These are phyloP conservation scores for Sonneratia caseolaris DNA, from an alignment of 345 rosid species.

Conservation along the genomic window DNA sequence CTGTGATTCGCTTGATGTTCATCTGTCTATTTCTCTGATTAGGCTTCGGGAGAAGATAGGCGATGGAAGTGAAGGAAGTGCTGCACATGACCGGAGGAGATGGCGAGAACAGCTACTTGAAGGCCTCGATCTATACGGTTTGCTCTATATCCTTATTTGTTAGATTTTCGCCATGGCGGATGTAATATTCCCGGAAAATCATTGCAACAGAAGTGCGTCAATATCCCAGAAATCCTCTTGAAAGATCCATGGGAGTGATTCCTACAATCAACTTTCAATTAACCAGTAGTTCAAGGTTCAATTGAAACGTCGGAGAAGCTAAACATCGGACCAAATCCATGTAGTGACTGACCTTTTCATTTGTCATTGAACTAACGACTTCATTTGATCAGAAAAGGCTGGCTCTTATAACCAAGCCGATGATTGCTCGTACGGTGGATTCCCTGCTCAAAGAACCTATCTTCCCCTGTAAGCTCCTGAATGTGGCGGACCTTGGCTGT, in stretches of 20 bases:
- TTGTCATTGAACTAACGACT: too few relatives aligned
- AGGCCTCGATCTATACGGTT: conserved; percentile 6
- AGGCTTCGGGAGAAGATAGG: too few relatives aligned
- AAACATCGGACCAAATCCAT: too few relatives aligned
- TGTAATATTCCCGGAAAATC: too few relatives aligned
- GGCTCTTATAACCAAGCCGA: conserved; percentile 6
- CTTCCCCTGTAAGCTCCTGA: conserved; percentile 1
- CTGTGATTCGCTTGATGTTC: too few relatives aligned
- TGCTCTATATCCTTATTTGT: not conserved
- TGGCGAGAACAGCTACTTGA: conserved; percentile 11
- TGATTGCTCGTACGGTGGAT: not conserved
- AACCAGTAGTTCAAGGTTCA: not conserved
- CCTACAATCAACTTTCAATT: too few relatives aligned
- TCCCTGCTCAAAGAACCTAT: conserved; percentile 7
- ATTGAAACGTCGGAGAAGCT: not conserved
- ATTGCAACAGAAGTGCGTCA: too few relatives aligned
- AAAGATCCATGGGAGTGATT: too few relatives aligned
- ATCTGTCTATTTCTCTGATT: too few relatives aligned
- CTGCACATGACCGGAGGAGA: conserved; percentile 21
- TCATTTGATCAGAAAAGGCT: not conserved
- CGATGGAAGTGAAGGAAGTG: conserved; percentile 12
- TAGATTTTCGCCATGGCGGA: too few relatives aligned
- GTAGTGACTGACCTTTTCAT: too few relatives aligned
- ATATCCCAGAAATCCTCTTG: too few relatives aligned
- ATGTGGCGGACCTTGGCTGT: conserved; percentile 21